phyloP scores from a whole-genome alignment of 2,329 filamentous ascomycete species.

The Lomentospora prolificans region DNA sequence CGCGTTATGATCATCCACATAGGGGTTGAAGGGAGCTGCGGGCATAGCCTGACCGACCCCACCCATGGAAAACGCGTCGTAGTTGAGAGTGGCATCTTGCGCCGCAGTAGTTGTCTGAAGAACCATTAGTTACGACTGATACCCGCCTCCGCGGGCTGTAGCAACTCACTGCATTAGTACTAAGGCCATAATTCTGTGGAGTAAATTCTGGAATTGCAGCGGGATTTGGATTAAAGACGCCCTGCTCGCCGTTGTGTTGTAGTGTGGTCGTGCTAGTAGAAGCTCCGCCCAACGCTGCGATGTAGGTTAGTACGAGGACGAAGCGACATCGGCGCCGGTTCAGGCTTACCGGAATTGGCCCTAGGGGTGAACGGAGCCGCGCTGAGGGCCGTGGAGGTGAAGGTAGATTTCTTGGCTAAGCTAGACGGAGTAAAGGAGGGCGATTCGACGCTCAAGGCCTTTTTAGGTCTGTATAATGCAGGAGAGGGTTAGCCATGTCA shows the following conservation, averaged over 20 bases:
- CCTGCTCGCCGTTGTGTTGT: slow-evolving; percentile 7
- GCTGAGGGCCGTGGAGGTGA: slow-evolving; percentile 83
- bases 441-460: slow-evolving; percentile 87
- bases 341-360: slow-evolving; percentile 33
- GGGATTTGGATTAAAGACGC: slow-evolving; percentile 36
- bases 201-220: slow-evolving; percentile 50
- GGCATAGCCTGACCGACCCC: slow-evolving; percentile 42
- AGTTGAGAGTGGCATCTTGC: slow-evolving; percentile 26
- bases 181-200: slow-evolving; percentile 44
- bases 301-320: neutral
- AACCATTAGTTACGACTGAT: neutral
- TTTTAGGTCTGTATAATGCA: slow-evolving; percentile 45
- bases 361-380: slow-evolving; percentile 79
- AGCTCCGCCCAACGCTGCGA: neutral
- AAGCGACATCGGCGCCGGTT: neutral
- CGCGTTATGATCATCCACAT: slow-evolving; percentile 59
- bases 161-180: slow-evolving; percentile 31
- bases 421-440: slow-evolving; percentile 78
- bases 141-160: slow-evolving; percentile 1
- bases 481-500: neutral
- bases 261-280: neutral
- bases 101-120: neutral
- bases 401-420: slow-evolving; percentile 57
- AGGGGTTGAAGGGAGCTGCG: slow-evolving; percentile 57
- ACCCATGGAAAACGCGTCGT: slow-evolving; percentile 56